Evolutionary conservation across 2,329 filamentous ascomycete species (phyloP).

Genomic region (Colletotrichum ledebouriae): DNA sequence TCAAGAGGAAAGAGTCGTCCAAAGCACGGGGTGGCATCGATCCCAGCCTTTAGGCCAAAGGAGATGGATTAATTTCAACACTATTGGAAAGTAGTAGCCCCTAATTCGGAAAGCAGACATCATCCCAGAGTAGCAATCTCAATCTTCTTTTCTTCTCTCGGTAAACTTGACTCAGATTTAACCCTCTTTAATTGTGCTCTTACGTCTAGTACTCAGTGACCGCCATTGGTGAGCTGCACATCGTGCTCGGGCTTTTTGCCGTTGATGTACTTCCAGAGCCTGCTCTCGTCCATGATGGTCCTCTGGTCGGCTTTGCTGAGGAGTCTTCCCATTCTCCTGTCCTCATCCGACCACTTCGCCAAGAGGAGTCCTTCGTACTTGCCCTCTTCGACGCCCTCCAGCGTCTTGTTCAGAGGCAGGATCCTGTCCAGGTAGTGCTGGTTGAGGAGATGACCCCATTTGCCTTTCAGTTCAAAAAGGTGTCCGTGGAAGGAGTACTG

Average conservation of each 20-base stretch:
- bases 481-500: conserved; percentile 7
- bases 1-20: no score
- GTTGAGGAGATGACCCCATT: conserved; percentile 69
- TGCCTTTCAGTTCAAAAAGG: conserved; percentile 66
- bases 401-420: conserved; percentile 58
- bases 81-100: no score
- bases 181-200: no score
- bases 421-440: conserved; percentile 74
- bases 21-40: no score
- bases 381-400: neutral
- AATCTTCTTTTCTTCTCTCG: no score
- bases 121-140: no score
- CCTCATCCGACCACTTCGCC: neutral
- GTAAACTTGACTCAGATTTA: no score
- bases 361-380: neutral
- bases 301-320: conserved; percentile 3
- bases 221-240: no score
- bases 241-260: neutral
- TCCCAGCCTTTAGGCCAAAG: no score
- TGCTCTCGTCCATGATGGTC: neutral
- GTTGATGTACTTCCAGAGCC: conserved; percentile 2
- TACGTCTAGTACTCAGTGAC: no score
- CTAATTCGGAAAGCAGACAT: no score
- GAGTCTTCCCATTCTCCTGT: neutral
- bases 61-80: no score